Base-by-base conservation (phyloP, 139 green algal genomes). In the Asterochloris sp. region DNA sequence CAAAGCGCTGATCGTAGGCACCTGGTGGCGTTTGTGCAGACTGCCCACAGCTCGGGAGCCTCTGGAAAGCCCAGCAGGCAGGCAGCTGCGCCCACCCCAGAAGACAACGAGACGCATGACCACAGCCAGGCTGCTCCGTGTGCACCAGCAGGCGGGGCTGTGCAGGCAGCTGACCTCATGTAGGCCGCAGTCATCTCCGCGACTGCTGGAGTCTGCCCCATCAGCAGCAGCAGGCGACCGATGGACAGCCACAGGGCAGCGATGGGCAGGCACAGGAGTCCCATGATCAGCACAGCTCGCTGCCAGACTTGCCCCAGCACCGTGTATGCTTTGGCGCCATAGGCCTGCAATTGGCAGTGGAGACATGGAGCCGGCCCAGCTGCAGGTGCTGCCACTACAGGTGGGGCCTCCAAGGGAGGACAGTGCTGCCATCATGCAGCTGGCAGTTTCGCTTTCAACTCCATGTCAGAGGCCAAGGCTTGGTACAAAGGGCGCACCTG, bases 221-320 rank as follows among this genome's bases (percentile, higher is more conserved):
- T 60, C 21, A 83, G 68, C 71, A 85, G 29, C 83, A 94, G 84
- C 29, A 94, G 78, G 0, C 38, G 38, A 66, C 92, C 82, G 10
- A 85, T 79, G 13, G 82, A 74, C 1, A 60, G 74, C 90, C 92
- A 96, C 24, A 94, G 64, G 47, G 87, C 11, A 13, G 27, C n/a
- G 14, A 96, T 80, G 10, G 82, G 82, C 0, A 89, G 15, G 54
- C 87, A 89, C 13, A 85, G 83, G 13, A 85, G 62, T 79, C 83
- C 84, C 27, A 90, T 88, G n/a, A 95, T 87, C 11, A 94, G 73
- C 80, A 96, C 68, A 0, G 90, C 91, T 21, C 81, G 73, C 85
- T 96, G 92, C 63, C 94, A 86, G 2, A 89, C 66, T 17, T 91
- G 64, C 54, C 93, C 92, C 63, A 96, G 73, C 21, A 85, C 76